phyloP scores from a whole-genome alignment of 805 yeast genomes.

The Suhomyces pyralidae region DNA sequence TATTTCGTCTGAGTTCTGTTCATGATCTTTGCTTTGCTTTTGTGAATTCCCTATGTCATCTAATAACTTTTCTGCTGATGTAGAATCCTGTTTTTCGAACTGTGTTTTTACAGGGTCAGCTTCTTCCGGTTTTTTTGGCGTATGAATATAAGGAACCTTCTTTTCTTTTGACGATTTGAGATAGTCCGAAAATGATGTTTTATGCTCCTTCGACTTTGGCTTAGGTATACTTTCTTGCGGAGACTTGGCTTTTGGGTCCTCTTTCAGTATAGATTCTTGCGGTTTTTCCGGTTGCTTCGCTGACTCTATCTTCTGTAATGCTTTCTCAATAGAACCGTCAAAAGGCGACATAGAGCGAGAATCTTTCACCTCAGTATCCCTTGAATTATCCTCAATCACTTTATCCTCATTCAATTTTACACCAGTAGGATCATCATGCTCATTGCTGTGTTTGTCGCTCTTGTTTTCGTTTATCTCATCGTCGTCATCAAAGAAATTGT shows the following conservation, averaged over 20 bases:
- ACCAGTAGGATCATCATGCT: background rate
- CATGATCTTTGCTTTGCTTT: too few species aligned
- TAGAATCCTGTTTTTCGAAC: too few species aligned
- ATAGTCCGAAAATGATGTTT: slow-evolving; percentile 7
- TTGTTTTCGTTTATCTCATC: background rate
- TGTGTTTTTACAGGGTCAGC: background rate
- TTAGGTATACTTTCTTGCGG: background rate
- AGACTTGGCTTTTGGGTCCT: background rate
- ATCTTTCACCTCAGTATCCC: too few species aligned
- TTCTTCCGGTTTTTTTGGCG: background rate
- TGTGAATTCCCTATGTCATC: too few species aligned
- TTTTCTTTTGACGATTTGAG: slow-evolving; percentile 6
- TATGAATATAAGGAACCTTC: background rate
- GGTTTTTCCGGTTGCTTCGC: background rate
- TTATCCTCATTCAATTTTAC: too few species aligned
- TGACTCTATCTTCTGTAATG: background rate
- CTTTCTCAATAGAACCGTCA: background rate
- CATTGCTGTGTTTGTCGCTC: background rate
- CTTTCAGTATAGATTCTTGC: background rate
- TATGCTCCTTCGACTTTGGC: background rate
- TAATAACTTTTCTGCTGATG: too few species aligned
- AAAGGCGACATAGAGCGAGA: background rate
- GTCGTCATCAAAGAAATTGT: slow-evolving; percentile 16
- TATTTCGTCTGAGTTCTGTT: too few species aligned
- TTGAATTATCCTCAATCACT: too few species aligned